Evolutionary conservation across 768 basidiomycete genomes (phyloP), one percentile per base, ranked within the genome.

Genomic region (Trametes sanguinea): DNA sequence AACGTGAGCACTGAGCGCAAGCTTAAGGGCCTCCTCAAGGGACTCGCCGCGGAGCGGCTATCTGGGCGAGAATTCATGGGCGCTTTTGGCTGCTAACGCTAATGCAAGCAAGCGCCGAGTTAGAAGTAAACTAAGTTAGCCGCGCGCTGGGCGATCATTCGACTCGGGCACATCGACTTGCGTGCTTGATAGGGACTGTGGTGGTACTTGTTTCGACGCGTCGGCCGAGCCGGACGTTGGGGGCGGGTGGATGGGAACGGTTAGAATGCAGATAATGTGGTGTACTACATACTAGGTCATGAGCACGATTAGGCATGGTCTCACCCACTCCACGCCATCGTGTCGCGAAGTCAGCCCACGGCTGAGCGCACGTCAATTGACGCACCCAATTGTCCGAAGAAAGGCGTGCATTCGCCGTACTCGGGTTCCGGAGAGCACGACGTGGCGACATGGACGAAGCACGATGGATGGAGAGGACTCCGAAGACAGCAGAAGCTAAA

Each of bases 161-260:
- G 6, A 11, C 6, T 11, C 6, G 35, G 11, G 35, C 35, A 37
- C 35, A 37, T 37, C 35, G 35, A 46, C 44, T 45, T 17, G n/a
- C 44, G 9, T 37, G 35, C 35, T 37, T 11, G 6, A 10, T 27
- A 17, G 16, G n/a, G 56, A 57, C 56, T 42, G 56, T 6, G 37
- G 47, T 2, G 56, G 56, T 57, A 48, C 46, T 27, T 48, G 14
- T 42, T 14, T 48, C 39, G 40, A 14, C 57, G 17, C 29, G 39
- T 51, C 57, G 54, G 54, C 57, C 57, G 57, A 58, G 37, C 48
- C 47, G 37, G 48, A 29, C 48, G 29, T 27, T 42, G 30, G 29
- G 16, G 39, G 39, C 11, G 17, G 17, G 6, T 16, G 33, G 17
- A 33, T 37, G 5, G 7, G 17, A 14, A 46, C 46, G 48, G 27